phyloP scores from a whole-genome alignment of 441 rosid species.

The Daphne laureola region DNA sequence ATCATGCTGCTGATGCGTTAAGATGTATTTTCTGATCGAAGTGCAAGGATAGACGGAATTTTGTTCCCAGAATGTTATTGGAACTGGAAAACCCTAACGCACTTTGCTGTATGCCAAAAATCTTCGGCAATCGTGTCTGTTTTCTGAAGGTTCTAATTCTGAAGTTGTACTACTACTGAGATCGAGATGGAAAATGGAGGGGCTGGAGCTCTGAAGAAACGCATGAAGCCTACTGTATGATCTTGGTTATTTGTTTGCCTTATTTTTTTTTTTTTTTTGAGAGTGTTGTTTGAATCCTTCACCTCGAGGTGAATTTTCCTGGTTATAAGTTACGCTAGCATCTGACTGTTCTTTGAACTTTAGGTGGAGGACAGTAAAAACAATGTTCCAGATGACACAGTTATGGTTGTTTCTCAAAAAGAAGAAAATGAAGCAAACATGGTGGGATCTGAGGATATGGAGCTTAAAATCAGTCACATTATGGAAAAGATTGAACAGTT shows the following conservation, averaged over 20 bases:
- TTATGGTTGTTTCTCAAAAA: slow-evolving; percentile 32
- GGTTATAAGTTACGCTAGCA: neutral
- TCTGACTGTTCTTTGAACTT: slow-evolving; percentile 1
- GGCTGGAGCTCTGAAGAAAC: slow-evolving; percentile 38
- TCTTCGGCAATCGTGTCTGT: neutral
- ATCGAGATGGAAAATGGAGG: slow-evolving; percentile 38
- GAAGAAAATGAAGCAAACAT: slow-evolving; percentile 39
- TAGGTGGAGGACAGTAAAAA: slow-evolving; percentile 45
- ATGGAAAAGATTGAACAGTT: slow-evolving; percentile 66
- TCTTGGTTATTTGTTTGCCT: neutral
- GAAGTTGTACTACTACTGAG: slow-evolving; percentile 7
- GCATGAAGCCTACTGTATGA: slow-evolving; percentile 43
- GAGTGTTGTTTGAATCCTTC: slow-evolving; percentile 10
- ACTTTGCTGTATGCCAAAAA: no score
- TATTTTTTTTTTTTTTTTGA: slow-evolving; percentile 2
- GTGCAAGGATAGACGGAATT: no score
- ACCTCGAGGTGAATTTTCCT: slow-evolving; percentile 6
- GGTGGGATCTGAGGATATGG: slow-evolving; percentile 69
- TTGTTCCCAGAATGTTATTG: no score
- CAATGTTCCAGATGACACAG: slow-evolving; percentile 23
- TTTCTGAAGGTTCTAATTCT: neutral
- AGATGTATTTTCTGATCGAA: no score
- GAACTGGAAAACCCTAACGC: no score
- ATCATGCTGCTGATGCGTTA: no score
- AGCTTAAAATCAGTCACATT: slow-evolving; percentile 43